These are phyloP conservation scores for Aspergillus ochraceoroseus DNA, from an alignment of 2,329 filamentous ascomycete genomes.

Conservation along the genomic window DNA sequence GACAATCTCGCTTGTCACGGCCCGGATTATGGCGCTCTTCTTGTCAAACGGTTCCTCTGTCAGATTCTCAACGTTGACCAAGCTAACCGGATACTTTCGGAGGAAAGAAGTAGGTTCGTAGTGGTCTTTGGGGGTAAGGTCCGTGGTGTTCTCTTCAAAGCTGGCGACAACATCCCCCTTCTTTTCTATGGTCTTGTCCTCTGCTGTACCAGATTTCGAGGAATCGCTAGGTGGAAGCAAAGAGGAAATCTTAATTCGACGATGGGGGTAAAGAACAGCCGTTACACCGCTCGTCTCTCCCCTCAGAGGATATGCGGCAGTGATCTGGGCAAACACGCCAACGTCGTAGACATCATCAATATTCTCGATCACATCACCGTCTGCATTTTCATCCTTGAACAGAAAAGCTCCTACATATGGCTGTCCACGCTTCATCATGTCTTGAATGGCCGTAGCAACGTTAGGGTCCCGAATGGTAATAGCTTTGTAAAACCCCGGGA, in stretches of 20 bases:
- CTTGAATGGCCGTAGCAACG: conserved; percentile 85
- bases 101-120: conserved; percentile 90
- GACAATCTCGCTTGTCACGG: conserved; percentile 94
- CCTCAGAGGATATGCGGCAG: conserved; percentile 81
- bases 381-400: conserved; percentile 91
- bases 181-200: conserved; percentile 56
- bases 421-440: conserved; percentile 94
- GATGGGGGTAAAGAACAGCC: conserved; percentile 91
- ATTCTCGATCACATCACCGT: conserved; percentile 88
- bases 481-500: conserved; percentile 97
- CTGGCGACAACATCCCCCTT: conserved; percentile 94
- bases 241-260: conserved; percentile 83
- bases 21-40: conserved; percentile 81
- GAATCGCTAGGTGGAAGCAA: conserved; percentile 63
- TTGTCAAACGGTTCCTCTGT: conserved; percentile 83
- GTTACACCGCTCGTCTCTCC: conserved; percentile 82
- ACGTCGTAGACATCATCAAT: conserved; percentile 90
- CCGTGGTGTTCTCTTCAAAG: conserved; percentile 77
- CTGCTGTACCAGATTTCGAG: conserved; percentile 30
- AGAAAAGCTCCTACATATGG: conserved; percentile 96
- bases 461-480: conserved; percentile 93
- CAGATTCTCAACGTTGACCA: conserved; percentile 93
- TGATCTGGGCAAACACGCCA: conserved; percentile 96
- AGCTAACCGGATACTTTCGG: conserved; percentile 82
- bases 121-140: conserved; percentile 52